A percentile compares a stretch with the other conserved stretches of the same genome.
phyloP scores from a whole-genome alignment of 169 alveolate species.

The Toxoplasma gondii region DNA sequence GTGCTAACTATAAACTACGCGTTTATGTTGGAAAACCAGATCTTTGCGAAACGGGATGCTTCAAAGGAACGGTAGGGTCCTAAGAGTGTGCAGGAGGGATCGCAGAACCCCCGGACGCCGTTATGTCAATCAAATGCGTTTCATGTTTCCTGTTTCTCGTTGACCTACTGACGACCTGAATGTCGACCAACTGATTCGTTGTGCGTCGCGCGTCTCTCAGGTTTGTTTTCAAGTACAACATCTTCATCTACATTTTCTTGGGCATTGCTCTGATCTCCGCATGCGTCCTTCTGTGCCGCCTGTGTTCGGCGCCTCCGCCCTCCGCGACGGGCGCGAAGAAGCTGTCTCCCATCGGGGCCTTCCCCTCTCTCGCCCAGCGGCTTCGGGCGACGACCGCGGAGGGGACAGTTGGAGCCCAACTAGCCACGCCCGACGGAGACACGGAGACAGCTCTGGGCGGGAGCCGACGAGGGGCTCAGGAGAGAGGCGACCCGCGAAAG shows the following conservation, averaged over 20 bases:
- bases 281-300: not conserved
- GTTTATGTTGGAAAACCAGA: no score
- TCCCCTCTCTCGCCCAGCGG: slow-evolving; percentile 16
- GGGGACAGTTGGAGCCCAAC: not conserved
- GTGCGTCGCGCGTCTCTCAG: not conserved
- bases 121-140: no score
- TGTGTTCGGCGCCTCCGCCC: not conserved
- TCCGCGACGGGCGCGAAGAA: not conserved
- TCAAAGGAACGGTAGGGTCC: no score
- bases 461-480: not conserved
- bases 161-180: no score
- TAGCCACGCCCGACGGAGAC: not conserved
- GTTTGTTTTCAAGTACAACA: slow-evolving; percentile 35
- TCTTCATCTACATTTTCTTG: slow-evolving; percentile 8
- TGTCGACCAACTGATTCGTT: no score
- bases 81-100: no score
- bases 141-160: not conserved
- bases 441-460: not conserved
- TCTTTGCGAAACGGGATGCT: no score
- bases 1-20: no score
- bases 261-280: not conserved
- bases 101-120: no score
- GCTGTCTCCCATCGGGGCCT: not conserved
- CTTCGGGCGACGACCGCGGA: not conserved
- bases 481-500: not conserved